Percentiles rank a stretch among this genome's conserved stretches.
These are phyloP conservation scores for Amaranthus tricolor DNA, from an alignment of 179 eudicot genomes.

Conservation along the genomic window DNA sequence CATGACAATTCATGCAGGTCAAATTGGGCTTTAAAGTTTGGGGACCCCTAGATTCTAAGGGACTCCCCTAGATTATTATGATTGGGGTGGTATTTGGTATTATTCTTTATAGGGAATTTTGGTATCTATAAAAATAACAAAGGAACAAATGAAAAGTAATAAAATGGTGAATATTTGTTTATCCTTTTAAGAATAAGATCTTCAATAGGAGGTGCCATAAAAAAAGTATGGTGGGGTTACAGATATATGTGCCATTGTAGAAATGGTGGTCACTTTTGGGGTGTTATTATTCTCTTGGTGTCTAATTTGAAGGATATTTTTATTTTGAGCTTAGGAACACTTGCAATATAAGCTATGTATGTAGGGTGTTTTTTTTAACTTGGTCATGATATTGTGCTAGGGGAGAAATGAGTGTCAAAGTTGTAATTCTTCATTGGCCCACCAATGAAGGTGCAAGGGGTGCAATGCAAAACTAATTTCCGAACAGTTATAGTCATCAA, in stretches of 20 bases:
- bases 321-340: neutral
- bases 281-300: neutral
- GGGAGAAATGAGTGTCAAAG: neutral
- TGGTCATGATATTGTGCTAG: constrained; percentile 9
- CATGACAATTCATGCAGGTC: constrained; percentile 24
- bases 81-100: constrained; percentile 7
- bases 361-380: neutral
- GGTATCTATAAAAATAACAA: neutral
- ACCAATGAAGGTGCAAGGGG: neutral
- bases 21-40: constrained; percentile 12
- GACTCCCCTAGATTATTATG: neutral
- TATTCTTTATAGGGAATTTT: neutral
- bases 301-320: neutral
- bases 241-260: neutral
- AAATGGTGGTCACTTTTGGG: neutral
- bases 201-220: neutral
- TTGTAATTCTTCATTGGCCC: too few relatives aligned
- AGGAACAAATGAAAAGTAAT: neutral
- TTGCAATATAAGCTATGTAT: neutral
- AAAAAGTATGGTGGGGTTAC: neutral
- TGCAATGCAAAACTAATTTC: neutral
- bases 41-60: constrained; percentile 13
- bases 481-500: too few relatives aligned
- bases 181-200: constrained; percentile 16
- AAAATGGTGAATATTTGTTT: neutral